These are phyloP conservation scores for Arthrobotrys conoides DNA, from an alignment of 2,329 filamentous ascomycete genomes.

Conservation along the genomic window DNA sequence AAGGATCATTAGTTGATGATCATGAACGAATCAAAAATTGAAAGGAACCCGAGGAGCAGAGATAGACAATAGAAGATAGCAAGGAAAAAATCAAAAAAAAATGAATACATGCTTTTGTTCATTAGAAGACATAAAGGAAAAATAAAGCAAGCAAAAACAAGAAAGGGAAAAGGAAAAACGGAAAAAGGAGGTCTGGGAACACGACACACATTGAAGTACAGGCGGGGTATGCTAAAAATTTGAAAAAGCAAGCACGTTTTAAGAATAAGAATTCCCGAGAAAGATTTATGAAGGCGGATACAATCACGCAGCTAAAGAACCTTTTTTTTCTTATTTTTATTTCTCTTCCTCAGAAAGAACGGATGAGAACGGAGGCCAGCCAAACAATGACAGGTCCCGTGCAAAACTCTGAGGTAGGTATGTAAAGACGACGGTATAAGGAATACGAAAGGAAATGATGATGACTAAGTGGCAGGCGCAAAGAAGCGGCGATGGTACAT, in stretches of 20 bases:
- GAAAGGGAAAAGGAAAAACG: too few species aligned
- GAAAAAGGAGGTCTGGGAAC: slow-evolving; percentile 10
- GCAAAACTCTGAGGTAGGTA: neutral
- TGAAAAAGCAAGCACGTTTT: slow-evolving; percentile 38
- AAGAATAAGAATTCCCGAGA: slow-evolving; percentile 32
- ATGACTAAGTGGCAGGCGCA: slow-evolving; percentile 33
- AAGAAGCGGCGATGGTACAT: slow-evolving; percentile 33
- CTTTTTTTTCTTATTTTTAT: slow-evolving; percentile 43
- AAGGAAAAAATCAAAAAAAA: neutral
- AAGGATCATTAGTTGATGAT: slow-evolving; percentile 21
- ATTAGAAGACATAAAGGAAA: slow-evolving; percentile 29
- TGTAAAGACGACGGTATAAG: slow-evolving; percentile 3
- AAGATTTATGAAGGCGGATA: slow-evolving; percentile 56
- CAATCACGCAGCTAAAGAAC: slow-evolving; percentile 52
- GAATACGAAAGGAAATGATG: slow-evolving; percentile 32
- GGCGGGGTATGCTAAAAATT: slow-evolving; percentile 33
- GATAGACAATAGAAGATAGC: slow-evolving; percentile 5
- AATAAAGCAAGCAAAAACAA: slow-evolving; percentile 24
- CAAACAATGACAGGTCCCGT: slow-evolving; percentile 30
- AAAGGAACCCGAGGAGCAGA: slow-evolving; percentile 19
- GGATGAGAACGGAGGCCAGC: slow-evolving; percentile 14
- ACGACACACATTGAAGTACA: slow-evolving; percentile 30
- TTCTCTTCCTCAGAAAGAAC: slow-evolving; percentile 22
- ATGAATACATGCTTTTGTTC: slow-evolving; percentile 48
- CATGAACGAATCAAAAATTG: slow-evolving; percentile 1